Percentiles rank a stretch among this genome's conserved stretches.
These are phyloP conservation scores for Firmiana major DNA, from an alignment of 345 rosid species.

Conservation along the genomic window DNA sequence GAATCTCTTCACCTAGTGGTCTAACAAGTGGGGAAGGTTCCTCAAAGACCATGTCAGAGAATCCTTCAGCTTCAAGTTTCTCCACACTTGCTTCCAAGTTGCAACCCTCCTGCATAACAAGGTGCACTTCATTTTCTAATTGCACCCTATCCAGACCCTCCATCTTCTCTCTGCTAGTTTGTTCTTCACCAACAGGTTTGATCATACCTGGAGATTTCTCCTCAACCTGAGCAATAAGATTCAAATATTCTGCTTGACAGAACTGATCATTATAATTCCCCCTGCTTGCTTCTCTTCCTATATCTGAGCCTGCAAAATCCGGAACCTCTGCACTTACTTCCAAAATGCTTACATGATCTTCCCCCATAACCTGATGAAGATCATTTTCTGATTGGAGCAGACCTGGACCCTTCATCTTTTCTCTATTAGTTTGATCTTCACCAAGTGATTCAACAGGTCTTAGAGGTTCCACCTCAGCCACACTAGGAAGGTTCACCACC, in stretches of 20 bases:
- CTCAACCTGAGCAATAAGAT: constrained; percentile 14
- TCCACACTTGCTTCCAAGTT: constrained; percentile 31
- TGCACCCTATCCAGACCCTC: not conserved
- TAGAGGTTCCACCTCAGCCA: constrained; percentile 17
- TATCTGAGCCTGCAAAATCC: not conserved
- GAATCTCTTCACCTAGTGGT: constrained; percentile 26
- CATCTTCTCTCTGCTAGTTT: not conserved
- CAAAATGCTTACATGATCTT: not conserved
- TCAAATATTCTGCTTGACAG: constrained; percentile 19
- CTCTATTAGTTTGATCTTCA: constrained; percentile 23
- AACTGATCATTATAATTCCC: constrained; percentile 8
- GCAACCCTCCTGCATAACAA: constrained; percentile 13
- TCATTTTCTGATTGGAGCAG: not conserved
- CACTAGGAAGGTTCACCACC: constrained; percentile 2
- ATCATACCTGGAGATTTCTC: constrained; percentile 11
- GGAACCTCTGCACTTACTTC: constrained; percentile 18
- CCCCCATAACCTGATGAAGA: not conserved
- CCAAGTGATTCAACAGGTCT: constrained; percentile 1
- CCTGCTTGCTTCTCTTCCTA: constrained; percentile 13
- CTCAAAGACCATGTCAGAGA: constrained; percentile 10
- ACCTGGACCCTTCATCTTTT: constrained; percentile 19
- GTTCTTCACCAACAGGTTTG: constrained; percentile 16
- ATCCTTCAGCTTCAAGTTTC: constrained; percentile 30
- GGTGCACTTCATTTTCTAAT: constrained; percentile 20
- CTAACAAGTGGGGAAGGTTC: constrained; percentile 23